These are phyloP conservation scores for Aspergillus alliaceus DNA, from an alignment of 2,329 filamentous ascomycete species.

Conservation along the genomic window DNA sequence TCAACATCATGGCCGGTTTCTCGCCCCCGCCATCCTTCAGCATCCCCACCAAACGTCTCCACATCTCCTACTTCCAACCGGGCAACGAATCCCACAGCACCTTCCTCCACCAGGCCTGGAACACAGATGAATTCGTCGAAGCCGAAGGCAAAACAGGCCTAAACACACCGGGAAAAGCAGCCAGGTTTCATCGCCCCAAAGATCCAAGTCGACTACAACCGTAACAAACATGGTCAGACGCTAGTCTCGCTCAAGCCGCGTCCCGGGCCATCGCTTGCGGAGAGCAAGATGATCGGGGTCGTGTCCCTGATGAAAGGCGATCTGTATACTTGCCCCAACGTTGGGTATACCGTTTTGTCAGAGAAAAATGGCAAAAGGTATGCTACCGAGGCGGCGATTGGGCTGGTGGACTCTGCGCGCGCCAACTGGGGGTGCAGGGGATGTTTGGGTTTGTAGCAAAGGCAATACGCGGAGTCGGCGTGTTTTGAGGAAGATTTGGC, in stretches of 20 bases:
- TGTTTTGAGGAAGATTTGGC: too few relatives aligned
- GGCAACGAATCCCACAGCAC: conserved; percentile 10
- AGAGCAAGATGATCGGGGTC: background rate
- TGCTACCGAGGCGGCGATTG: background rate
- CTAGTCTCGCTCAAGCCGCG: background rate
- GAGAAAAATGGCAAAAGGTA: background rate
- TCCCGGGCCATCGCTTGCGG: background rate
- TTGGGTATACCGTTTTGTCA: background rate
- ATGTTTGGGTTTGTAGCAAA: too few relatives aligned
- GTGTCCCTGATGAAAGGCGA: background rate
- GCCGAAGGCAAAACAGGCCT: conserved; percentile 12
- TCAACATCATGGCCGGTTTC: too few relatives aligned
- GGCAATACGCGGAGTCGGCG: too few relatives aligned
- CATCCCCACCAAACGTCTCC: conserved; percentile 16
- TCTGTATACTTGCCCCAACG: background rate
- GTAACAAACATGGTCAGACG: background rate
- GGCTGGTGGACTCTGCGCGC: background rate
- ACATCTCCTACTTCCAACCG: conserved; percentile 17
- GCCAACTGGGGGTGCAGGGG: too few relatives aligned
- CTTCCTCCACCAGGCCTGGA: conserved; percentile 20
- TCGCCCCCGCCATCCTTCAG: background rate
- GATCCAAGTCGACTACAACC: background rate
- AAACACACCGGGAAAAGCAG: conserved; percentile 2
- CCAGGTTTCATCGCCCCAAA: background rate
- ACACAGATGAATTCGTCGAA: conserved; percentile 18